Conservation (phyloP, 345 rosid genomes). For the Citrus glauca region DNA sequence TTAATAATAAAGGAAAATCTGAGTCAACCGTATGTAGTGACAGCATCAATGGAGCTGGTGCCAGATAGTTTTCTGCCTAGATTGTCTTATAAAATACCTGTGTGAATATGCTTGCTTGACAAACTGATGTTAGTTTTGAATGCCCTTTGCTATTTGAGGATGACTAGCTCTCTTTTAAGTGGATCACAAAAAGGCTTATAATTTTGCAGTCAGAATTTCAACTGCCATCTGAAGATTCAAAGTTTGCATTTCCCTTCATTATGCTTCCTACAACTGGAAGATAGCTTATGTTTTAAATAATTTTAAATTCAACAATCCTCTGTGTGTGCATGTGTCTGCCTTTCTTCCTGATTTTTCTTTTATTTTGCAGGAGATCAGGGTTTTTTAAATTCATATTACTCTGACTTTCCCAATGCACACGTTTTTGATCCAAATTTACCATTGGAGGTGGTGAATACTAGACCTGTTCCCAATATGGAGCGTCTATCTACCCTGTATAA, state of each 20-base stretch:
- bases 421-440: slow-evolving; percentile 76
- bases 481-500: slow-evolving; percentile 88
- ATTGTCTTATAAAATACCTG: not conserved
- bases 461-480: slow-evolving; percentile 76
- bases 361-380: slow-evolving; percentile 72
- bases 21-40: not conserved
- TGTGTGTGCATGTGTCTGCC: not conserved
- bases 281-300: not conserved
- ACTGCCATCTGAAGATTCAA: not conserved
- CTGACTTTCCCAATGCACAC: slow-evolving; percentile 77
- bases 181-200: not conserved
- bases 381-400: slow-evolving; percentile 78
- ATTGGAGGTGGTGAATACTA: slow-evolving; percentile 46
- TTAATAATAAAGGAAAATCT: not conserved
- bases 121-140: not conserved
- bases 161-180: not conserved
- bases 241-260: not conserved
- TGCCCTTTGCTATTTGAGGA: not conserved
- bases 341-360: not conserved
- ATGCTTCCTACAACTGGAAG: not conserved
- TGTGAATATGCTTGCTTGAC: not conserved
- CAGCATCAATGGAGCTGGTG: not conserved
- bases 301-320: not conserved
- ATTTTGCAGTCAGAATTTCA: not conserved
- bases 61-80: not conserved